Percentiles rank a stretch among this genome's conserved stretches.
Evolutionary conservation across 176 grass and related monocot species (phyloP).

Genomic region (Eragrostis nindensis): DNA sequence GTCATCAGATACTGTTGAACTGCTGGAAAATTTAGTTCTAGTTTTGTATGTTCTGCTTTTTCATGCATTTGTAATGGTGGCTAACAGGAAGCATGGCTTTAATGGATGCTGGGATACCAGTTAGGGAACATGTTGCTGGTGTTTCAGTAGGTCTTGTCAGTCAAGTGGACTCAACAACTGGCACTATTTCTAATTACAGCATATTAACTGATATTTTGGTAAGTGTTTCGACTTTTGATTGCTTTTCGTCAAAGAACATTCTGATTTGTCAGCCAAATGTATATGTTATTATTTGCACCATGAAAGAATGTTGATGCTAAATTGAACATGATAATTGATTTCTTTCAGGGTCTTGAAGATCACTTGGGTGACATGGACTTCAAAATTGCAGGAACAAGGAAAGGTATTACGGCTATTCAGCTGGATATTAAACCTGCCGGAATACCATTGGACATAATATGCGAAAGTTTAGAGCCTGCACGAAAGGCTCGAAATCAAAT

Average conservation of each 20-base stretch:
- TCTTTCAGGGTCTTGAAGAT: constrained; percentile 92
- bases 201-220: constrained; percentile 99
- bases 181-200: constrained; percentile 73
- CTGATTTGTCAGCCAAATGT: neutral
- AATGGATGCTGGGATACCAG: constrained; percentile 99
- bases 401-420: constrained; percentile 95
- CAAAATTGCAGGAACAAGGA: constrained; percentile 98
- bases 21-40: neutral
- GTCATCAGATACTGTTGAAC: neutral
- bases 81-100: constrained; percentile 88
- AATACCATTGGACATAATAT: constrained; percentile 95
- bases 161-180: constrained; percentile 68
- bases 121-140: constrained; percentile 98
- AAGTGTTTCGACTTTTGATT: constrained; percentile 39
- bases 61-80: constrained; percentile 23
- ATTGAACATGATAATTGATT: constrained; percentile 10
- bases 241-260: constrained; percentile 19
- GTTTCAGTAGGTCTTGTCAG: constrained; percentile 96
- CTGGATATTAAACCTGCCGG: constrained; percentile 99
- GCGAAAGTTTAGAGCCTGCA: constrained; percentile 92
- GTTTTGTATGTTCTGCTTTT: constrained; percentile 27
- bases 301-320: constrained; percentile 15
- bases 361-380: constrained; percentile 98
- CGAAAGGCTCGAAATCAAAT: constrained; percentile 81
- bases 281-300: constrained; percentile 14